Evolutionary conservation across 169 alveolate species (phyloP).

Genomic region (Plasmodium gonderi): DNA sequence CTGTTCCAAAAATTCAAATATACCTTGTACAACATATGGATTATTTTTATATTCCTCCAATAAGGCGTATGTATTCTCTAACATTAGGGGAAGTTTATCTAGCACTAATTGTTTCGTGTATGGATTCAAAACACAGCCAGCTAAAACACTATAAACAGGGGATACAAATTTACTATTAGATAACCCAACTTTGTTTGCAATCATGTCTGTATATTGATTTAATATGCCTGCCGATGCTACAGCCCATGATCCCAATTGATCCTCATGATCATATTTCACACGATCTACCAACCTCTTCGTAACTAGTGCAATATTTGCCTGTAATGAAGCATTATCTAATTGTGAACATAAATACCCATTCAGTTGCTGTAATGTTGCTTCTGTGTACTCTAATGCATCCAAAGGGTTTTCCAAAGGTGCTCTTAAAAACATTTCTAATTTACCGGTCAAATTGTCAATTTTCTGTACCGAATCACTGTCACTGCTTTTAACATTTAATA

Average conservation of each 20-base stretch:
- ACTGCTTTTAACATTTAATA: conserved; percentile 84
- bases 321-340: conserved; percentile 81
- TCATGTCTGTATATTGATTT: conserved; percentile 84
- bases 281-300: conserved; percentile 83
- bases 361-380: conserved; percentile 87
- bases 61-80: conserved; percentile 78
- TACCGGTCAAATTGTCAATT: conserved; percentile 87
- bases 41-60: conserved; percentile 83
- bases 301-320: conserved; percentile 79
- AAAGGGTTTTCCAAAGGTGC: conserved; percentile 90
- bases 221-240: conserved; percentile 90
- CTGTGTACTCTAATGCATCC: conserved; percentile 92
- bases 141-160: conserved; percentile 85
- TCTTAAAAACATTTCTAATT: conserved; percentile 89
- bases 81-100: conserved; percentile 76
- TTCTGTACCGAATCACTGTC: conserved; percentile 87
- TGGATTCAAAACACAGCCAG: conserved; percentile 87
- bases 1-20: conserved; percentile 82
- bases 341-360: conserved; percentile 83
- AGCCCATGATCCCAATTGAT: conserved; percentile 94
- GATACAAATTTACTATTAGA: conserved; percentile 82
- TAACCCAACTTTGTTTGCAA: conserved; percentile 83
- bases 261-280: conserved; percentile 88
- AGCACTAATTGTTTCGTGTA: conserved; percentile 81
- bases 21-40: conserved; percentile 79